Base-by-base conservation (phyloP, 2,329 filamentous ascomycete species). In the Curvularia spicifera region DNA sequence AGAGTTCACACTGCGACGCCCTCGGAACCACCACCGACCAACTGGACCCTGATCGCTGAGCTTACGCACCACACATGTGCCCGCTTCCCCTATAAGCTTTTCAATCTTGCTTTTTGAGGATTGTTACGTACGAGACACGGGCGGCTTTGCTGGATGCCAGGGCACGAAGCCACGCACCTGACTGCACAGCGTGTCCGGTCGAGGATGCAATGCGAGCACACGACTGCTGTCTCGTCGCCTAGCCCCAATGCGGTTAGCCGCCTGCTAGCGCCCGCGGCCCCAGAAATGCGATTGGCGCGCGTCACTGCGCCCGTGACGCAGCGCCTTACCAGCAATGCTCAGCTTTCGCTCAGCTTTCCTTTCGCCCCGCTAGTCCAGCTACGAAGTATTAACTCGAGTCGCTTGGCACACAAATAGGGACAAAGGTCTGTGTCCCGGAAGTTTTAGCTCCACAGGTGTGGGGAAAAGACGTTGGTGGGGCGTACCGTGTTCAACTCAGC, bases 261-360 rank as follows among this genome's bases (percentile, higher is more conserved):
- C 4, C 6, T 42, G 31, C 43, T 51, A 58, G 56, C 22, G 33
- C 46, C 51, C 56, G 51, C 22, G 46, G 45, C 9, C 51, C 50
- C 50, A 26, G 15, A 7, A 22, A 13, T n/a, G 28, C 44, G 15
- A 58, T 55, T 58, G 56, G 56, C 45, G 45, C 51, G 40, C 56
- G 33, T 46, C 31, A 42, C 28, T 20, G 40, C 50, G 40, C 56
- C 46, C 51, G 51, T 58, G 56, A 55, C 56, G 51, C 53, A 46
- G 40, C 39, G 26, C 24, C 53, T 22, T 13, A 50, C 37, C 49
- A 40, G 40, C 26, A 28, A 42, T 50, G 18, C 18, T 18, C 18
- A 18, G 18, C 18, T 18, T 18, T 18, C 18, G 35, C 45, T 54
- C 40, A 15, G 22, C 40, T 43, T 37, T 31, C 28, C 28, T 15